phyloP scores from a whole-genome alignment of 176 grass and related monocot species.

The Zoysia japonica region DNA sequence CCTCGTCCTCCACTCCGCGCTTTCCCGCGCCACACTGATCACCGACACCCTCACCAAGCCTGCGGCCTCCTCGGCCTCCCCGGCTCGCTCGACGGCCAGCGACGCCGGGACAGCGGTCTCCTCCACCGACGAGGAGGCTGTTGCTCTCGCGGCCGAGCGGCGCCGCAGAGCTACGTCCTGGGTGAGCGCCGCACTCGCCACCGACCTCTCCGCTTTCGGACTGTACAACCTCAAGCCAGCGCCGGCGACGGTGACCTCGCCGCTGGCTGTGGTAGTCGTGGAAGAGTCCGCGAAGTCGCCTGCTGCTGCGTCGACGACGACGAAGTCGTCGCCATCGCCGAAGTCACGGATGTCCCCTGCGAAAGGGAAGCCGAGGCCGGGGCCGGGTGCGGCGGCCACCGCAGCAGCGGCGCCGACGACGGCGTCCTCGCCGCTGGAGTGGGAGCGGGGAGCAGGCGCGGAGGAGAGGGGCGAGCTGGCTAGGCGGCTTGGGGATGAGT shows the following conservation, averaged over 20 bases:
- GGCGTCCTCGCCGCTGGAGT: conserved; percentile 42
- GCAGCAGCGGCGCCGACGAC: conserved; percentile 2
- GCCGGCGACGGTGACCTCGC: conserved; percentile 34
- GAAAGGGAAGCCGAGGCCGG: conserved; percentile 50
- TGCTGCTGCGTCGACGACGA: neutral
- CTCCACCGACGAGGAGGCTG: conserved; percentile 45
- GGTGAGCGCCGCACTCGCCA: conserved; percentile 74
- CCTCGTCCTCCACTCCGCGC: conserved; percentile 61
- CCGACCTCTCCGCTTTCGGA: conserved; percentile 70
- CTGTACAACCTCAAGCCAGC: conserved; percentile 59
- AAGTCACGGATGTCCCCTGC: conserved; percentile 49
- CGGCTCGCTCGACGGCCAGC: conserved; percentile 32
- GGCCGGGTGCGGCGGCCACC: neutral
- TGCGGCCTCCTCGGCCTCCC: neutral
- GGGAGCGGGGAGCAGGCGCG: conserved; percentile 63
- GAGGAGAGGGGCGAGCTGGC: conserved; percentile 84
- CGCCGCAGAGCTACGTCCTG: conserved; percentile 58
- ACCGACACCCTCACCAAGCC: conserved; percentile 55
- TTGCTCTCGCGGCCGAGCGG: conserved; percentile 49
- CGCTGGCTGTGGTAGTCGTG: conserved; percentile 52
- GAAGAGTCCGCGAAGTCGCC: conserved; percentile 40
- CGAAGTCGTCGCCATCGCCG: conserved; percentile 42
- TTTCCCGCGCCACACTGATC: conserved; percentile 59
- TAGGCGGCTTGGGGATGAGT: conserved; percentile 65
- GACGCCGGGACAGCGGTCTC: conserved; percentile 25